phyloP scores from a whole-genome alignment of 2,329 filamentous ascomycete species.

The Talaromyces pinophilus region DNA sequence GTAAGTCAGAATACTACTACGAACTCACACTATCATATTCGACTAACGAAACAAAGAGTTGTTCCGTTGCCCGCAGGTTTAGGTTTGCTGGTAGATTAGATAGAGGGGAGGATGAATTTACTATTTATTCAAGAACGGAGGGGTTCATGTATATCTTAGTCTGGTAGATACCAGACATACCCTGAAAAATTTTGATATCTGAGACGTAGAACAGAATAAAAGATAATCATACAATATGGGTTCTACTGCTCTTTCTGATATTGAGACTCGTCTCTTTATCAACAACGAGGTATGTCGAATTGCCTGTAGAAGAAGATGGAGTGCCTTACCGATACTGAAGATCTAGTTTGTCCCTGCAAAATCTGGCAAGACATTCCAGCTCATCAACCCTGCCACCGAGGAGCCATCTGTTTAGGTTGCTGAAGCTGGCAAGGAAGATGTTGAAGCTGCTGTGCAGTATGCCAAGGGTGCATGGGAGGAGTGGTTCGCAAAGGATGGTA shows the following conservation, averaged over 20 bases:
- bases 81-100: not conserved
- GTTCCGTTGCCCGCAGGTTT: not conserved
- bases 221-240: not conserved
- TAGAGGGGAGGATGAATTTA: not conserved
- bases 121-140: not conserved
- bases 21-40: not conserved
- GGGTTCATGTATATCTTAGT: not conserved
- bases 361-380: not conserved
- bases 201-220: not conserved
- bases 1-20: not conserved
- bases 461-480: slow-evolving; percentile 50
- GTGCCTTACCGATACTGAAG: not conserved
- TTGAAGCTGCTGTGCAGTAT: slow-evolving; percentile 50
- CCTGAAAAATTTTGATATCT: not conserved
- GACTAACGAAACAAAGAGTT: not conserved
- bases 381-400: slow-evolving; percentile 6
- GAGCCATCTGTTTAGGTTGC: slow-evolving; percentile 49
- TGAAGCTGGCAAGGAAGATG: slow-evolving; percentile 43
- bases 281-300: not conserved
- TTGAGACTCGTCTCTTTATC: slow-evolving; percentile 9
- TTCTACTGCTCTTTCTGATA: not conserved
- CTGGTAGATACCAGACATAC: not conserved
- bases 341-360: slow-evolving; percentile 1
- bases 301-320: not conserved
- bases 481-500: slow-evolving; percentile 46